These are phyloP conservation scores for Alternaria triticina DNA, from an alignment of 2,329 filamentous ascomycete genomes.

Conservation along the genomic window DNA sequence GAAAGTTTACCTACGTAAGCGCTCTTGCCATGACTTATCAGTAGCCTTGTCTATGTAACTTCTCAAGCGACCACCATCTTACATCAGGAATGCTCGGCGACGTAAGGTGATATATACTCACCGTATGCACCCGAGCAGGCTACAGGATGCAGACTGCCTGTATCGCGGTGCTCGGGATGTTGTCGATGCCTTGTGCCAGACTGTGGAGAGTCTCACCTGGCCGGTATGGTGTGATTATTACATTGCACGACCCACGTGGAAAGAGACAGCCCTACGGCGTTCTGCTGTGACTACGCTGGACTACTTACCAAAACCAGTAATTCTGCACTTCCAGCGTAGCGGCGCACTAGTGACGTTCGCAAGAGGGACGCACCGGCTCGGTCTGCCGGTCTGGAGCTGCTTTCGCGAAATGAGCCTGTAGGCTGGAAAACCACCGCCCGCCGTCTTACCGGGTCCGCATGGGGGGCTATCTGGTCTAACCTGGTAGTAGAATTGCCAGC, in stretches of 20 bases:
- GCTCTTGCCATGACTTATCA: conserved; percentile 18
- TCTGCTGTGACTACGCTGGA: conserved; percentile 5
- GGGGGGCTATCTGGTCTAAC: conserved; percentile 2
- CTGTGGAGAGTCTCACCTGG: not conserved
- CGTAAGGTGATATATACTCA: not conserved
- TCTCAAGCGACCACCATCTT: not conserved
- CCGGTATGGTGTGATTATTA: not conserved
- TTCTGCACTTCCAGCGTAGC: not conserved
- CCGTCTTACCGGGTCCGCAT: conserved; percentile 6
- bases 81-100: not conserved
- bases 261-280: not conserved
- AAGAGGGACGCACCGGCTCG: not conserved
- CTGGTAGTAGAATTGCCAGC: conserved; percentile 10
- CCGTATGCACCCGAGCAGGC: not conserved
- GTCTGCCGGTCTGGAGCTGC: not conserved
- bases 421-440: not conserved
- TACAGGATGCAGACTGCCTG: not conserved
- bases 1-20: conserved; percentile 15
- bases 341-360: conserved; percentile 2
- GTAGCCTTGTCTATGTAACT: conserved; percentile 3
- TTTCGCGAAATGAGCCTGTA: not conserved
- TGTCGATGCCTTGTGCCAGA: not conserved
- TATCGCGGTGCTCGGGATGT: not conserved
- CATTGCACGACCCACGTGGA: not conserved
- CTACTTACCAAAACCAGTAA: conserved; percentile 7